phyloP scores from a whole-genome alignment of 768 basidiomycete genomes.

The Auriscalpium vulgare region DNA sequence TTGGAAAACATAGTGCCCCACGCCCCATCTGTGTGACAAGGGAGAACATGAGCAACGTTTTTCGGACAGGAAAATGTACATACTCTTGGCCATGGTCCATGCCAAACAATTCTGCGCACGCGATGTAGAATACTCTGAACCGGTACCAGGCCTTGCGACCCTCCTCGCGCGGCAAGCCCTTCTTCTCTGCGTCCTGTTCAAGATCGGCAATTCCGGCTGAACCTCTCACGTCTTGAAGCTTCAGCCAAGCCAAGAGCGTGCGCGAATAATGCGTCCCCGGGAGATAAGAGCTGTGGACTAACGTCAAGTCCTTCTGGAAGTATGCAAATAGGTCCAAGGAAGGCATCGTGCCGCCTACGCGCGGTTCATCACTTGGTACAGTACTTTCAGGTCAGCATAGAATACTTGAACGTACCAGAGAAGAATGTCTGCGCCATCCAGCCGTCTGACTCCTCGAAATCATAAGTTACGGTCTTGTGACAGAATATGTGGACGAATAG shows the following conservation, averaged over 20 bases:
- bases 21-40: conserved; percentile 38
- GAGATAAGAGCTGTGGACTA: conserved; percentile 53
- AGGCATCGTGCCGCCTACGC: conserved; percentile 61
- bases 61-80: conserved; percentile 26
- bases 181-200: conserved; percentile 37
- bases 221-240: conserved; percentile 44
- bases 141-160: conserved; percentile 53
- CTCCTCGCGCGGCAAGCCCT: conserved; percentile 39
- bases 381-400: neutral
- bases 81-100: conserved; percentile 55
- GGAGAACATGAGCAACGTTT: conserved; percentile 5
- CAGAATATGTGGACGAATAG: conserved; percentile 70
- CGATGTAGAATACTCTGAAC: conserved; percentile 68
- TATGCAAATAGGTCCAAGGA: conserved; percentile 57
- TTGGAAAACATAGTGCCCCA: conserved; percentile 51
- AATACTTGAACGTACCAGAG: conserved; percentile 31
- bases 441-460: conserved; percentile 60
- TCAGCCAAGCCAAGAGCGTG: conserved; percentile 61
- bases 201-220: conserved; percentile 42
- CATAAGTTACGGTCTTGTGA: conserved; percentile 53
- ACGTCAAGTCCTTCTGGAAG: conserved; percentile 56
- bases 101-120: conserved; percentile 62
- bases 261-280: conserved; percentile 57
- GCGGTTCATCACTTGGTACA: neutral
- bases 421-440: conserved; percentile 77